phyloP scores from a whole-genome alignment of 2,329 filamentous ascomycete genomes.

The Pseudohalonectria lignicola region DNA sequence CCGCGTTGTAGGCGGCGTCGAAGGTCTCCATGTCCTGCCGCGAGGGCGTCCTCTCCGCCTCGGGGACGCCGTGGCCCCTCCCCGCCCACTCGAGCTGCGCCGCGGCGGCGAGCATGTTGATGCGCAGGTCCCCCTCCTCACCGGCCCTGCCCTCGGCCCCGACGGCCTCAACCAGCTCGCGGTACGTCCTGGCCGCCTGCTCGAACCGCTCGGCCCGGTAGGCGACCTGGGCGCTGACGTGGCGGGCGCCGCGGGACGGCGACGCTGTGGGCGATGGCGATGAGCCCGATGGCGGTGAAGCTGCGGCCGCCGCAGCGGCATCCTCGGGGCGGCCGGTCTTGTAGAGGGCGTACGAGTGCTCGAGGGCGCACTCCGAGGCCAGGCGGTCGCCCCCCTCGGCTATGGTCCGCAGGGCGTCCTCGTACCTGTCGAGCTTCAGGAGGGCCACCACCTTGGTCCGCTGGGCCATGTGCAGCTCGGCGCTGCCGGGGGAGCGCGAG shows the following conservation, averaged over 20 bases:
- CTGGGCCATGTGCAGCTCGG: constrained; percentile 37
- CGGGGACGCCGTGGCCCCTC: constrained; percentile 34
- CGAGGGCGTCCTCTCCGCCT: constrained; percentile 40
- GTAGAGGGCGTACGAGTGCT: constrained; percentile 76
- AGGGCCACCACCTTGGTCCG: constrained; percentile 65
- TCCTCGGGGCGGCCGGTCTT: constrained; percentile 61
- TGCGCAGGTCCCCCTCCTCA: constrained; percentile 64
- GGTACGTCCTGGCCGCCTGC: constrained; percentile 54
- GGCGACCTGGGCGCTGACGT: constrained; percentile 54
- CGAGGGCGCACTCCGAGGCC: constrained; percentile 50
- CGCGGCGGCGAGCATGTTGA: constrained; percentile 63
- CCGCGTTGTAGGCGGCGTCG: constrained; percentile 72
- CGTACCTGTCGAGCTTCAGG: constrained; percentile 71
- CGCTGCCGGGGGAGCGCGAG: constrained; percentile 31
- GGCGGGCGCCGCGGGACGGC: constrained; percentile 19
- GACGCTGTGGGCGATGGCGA: constrained; percentile 5
- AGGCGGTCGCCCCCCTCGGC: constrained; percentile 51
- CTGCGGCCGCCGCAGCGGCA: constrained; percentile 34
- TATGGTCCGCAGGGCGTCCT: constrained; percentile 62
- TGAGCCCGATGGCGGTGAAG: too few relatives aligned
- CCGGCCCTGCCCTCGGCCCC: constrained; percentile 32
- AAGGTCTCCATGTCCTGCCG: constrained; percentile 62
- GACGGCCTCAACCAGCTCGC: constrained; percentile 35
- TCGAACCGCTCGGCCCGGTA: constrained; percentile 68
- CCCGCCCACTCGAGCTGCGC: constrained; percentile 65